Conservation (phyloP, 768 basidiomycete species). For the Podaxis sp. region DNA sequence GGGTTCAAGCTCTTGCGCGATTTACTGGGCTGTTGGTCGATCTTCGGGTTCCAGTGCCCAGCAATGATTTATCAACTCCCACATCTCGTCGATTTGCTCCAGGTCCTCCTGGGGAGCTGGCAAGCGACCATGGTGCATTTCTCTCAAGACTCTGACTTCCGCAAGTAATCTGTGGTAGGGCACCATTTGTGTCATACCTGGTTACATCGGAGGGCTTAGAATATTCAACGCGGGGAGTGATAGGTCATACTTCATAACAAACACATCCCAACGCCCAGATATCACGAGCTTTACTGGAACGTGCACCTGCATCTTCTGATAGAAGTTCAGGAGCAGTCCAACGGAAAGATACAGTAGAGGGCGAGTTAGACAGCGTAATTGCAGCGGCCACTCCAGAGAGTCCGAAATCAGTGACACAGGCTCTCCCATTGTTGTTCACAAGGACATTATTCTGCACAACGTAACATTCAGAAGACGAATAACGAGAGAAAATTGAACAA, state of each 20-base stretch:
- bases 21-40: not conserved
- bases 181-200: not conserved
- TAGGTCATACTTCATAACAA: slow-evolving; percentile 14
- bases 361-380: too few relatives aligned
- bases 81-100: not conserved
- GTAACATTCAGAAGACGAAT: not conserved
- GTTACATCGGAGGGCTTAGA: not conserved
- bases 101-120: not conserved
- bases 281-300: slow-evolving; percentile 12
- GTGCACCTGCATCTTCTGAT: not conserved
- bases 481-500: too few relatives aligned
- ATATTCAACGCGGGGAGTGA: not conserved
- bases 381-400: too few relatives aligned
- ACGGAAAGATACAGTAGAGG: too few relatives aligned
- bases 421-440: slow-evolving; percentile 7
- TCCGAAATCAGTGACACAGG: slow-evolving; percentile 19
- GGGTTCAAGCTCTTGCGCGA: not conserved
- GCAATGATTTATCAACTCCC: not conserved
- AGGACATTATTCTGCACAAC: slow-evolving; percentile 16
- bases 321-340: slow-evolving; percentile 19
- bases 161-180: not conserved
- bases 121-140: too few relatives aligned
- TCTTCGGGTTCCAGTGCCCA: not conserved
- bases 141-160: too few relatives aligned
- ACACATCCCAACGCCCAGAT: slow-evolving; percentile 20